phyloP scores from a whole-genome alignment of 331 rosid genomes.

The Malus hybrid region DNA sequence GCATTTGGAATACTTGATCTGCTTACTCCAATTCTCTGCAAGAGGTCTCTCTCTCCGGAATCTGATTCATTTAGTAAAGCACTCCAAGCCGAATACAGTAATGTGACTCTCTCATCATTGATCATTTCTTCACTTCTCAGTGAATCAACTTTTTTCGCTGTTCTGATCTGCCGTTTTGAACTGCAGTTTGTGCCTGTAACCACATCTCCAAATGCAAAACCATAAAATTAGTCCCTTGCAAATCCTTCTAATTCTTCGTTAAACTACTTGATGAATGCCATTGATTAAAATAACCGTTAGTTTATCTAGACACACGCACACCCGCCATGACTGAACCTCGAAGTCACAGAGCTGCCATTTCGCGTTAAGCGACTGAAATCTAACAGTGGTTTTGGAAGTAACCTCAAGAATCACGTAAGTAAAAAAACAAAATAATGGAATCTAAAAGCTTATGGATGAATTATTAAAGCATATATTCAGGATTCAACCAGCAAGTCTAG shows the following conservation, averaged over 20 bases:
- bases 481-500: neutral
- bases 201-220: slow-evolving; percentile 13
- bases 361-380: no score
- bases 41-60: slow-evolving; percentile 6
- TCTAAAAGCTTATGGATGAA: neutral
- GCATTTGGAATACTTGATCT: slow-evolving; percentile 48
- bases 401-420: neutral
- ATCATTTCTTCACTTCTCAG: slow-evolving; percentile 16
- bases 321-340: neutral
- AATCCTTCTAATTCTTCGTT: neutral
- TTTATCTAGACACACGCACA: neutral
- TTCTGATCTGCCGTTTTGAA: slow-evolving; percentile 23
- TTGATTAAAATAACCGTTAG: neutral
- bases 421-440: neutral
- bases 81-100: slow-evolving; percentile 77
- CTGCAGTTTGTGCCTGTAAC: slow-evolving; percentile 29
- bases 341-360: neutral
- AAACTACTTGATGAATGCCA: neutral
- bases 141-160: slow-evolving; percentile 21
- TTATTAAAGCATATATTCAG: neutral
- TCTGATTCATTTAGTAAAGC: slow-evolving; percentile 29
- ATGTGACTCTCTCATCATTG: slow-evolving; percentile 30
- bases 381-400: neutral
- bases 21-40: slow-evolving; percentile 35
- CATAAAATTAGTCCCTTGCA: neutral